Evolutionary conservation across 176 grass and related monocot species (phyloP).

Genomic region (Oryza coarctata): DNA sequence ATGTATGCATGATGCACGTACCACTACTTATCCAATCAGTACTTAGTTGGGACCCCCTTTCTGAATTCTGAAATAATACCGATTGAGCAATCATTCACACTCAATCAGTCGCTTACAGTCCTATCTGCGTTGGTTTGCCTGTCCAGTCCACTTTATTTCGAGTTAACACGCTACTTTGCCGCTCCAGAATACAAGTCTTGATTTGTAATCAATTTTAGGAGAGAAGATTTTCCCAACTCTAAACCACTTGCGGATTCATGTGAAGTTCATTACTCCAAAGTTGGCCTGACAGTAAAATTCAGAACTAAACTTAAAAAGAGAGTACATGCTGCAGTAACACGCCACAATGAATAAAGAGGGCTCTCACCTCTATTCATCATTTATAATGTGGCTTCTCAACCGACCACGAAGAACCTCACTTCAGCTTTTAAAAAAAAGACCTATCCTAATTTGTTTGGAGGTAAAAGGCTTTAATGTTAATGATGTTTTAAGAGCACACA

Average conservation of each 20-base stretch:
- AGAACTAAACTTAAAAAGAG: not conserved
- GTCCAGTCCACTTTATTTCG: not conserved
- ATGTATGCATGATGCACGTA: not conserved
- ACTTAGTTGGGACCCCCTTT: not conserved
- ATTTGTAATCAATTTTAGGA: not conserved
- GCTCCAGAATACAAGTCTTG: not conserved
- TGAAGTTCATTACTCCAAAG: not conserved
- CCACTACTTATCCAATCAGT: not conserved
- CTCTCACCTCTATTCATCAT: conserved; percentile 4
- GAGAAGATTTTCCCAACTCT: no score
- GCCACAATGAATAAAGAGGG: not conserved
- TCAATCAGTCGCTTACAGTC: not conserved
- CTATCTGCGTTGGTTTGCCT: not conserved
- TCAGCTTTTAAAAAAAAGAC: not conserved
- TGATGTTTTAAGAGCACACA: not conserved
- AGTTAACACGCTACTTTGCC: not conserved
- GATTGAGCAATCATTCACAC: not conserved
- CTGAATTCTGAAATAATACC: not conserved
- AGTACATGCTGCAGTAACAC: not conserved
- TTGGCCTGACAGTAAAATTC: not conserved
- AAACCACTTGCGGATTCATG: not conserved
- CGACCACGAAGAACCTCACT: not conserved
- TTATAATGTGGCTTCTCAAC: conserved; percentile 14
- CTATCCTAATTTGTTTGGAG: no score
- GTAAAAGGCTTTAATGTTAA: no score